Evolutionary conservation across 768 basidiomycete species (phyloP), one percentile per base, ranked within the genome.

Genomic region (Termitomyces sp.): DNA sequence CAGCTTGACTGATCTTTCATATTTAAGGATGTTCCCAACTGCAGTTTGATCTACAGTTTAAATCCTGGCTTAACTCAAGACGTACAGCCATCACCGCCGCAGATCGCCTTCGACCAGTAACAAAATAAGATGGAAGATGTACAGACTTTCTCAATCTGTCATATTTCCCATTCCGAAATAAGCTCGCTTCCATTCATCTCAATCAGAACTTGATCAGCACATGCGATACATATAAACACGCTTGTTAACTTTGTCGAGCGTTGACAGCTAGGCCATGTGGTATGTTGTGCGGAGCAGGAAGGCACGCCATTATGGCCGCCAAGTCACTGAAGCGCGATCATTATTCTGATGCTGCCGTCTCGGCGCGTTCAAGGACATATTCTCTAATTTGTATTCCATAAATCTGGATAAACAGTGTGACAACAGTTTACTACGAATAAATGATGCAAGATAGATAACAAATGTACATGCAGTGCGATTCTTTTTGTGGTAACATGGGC

Each of bases 381-480:
- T 46, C 20, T 46, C 4, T 46, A 2, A 41, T 9, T 41, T 41
- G 41, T 8, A 8, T 41, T n/a, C 41, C 41, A 43, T 20, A 43
- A n/a, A 43, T 0, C 1, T 23, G 12, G 18, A 23, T n/a, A 46
- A 44, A 44, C 5, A 18, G 20, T 46, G 0, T 23, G 12, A 23
- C 48, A 28, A 28, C 23, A 18, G 6, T 40, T 41, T 30, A 20
- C 40, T 35, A 51, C 13, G 38, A 49, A 50, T 59, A 56, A 55
- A 26, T 59, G 41, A 56, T 59, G 55, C 55, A 62, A 59, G 55
- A 59, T 51, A 55, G 20, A 62, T 59, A 55, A 47, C 30, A 41
- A 53, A 48, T 56, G 52, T 56, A 62, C 61, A 62, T 56, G 55
- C 40, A 36, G 38, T 59, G 57, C 46, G 13, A 52, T 23, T 44